Percentiles rank a stretch among this genome's conserved stretches.
These are phyloP conservation scores for Erythrophleum ivorense DNA, from an alignment of 331 rosid genomes.

Conservation along the genomic window DNA sequence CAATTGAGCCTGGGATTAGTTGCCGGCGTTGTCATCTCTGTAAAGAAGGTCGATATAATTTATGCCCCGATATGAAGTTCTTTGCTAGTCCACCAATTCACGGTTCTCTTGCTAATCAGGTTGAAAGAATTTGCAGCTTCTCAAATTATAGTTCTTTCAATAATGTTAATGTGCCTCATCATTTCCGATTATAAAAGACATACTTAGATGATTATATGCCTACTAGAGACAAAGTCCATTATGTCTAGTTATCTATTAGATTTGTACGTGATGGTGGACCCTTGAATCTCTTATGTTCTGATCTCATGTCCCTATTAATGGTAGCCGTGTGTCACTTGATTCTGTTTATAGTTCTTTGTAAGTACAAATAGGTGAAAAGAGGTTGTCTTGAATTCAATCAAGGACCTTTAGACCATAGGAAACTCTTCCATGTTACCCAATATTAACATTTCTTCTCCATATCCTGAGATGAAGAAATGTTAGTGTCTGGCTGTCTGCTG, in stretches of 20 bases:
- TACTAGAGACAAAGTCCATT: neutral
- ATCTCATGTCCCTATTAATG: neutral
- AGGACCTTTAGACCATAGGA: conserved; percentile 11
- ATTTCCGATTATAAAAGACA: neutral
- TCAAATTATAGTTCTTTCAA: conserved; percentile 21
- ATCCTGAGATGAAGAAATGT: neutral
- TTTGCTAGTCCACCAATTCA: conserved; percentile 91
- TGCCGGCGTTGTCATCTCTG: conserved; percentile 84
- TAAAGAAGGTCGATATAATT: conserved; percentile 86
- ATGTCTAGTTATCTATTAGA: neutral
- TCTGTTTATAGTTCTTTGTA: neutral
- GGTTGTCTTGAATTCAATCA: neutral
- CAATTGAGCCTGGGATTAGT: conserved; percentile 90
- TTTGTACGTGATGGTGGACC: neutral
- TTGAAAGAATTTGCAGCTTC: conserved; percentile 41
- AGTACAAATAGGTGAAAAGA: neutral
- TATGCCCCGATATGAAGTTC: conserved; percentile 90
- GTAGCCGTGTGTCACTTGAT: conserved; percentile 22
- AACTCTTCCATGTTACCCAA: neutral
- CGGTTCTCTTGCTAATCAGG: conserved; percentile 97
- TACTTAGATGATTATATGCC: neutral
- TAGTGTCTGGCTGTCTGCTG: neutral
- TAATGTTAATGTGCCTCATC: conserved; percentile 2
- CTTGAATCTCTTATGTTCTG: neutral
- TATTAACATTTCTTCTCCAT: neutral